These are phyloP conservation scores for Quercus ilex DNA, from an alignment of 306 rosid species.

Conservation along the genomic window DNA sequence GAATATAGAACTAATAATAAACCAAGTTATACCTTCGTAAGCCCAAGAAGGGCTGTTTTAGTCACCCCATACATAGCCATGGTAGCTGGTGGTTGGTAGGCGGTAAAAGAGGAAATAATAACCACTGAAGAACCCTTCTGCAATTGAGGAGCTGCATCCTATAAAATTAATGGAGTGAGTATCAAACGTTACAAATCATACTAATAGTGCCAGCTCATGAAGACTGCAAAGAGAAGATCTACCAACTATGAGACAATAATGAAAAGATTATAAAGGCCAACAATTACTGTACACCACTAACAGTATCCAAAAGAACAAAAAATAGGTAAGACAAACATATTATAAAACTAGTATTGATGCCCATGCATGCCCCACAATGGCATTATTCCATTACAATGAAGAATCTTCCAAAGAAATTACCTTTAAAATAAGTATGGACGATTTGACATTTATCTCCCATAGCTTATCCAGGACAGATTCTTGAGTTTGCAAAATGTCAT, in stretches of 20 bases:
- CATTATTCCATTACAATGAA: not conserved
- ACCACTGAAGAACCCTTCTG: conserved; percentile 76
- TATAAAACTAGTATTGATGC: not conserved
- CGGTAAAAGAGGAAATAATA: conserved; percentile 79
- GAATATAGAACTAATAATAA: conserved; percentile 4
- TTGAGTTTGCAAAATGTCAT: conserved; percentile 54
- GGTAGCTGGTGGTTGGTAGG: conserved; percentile 61
- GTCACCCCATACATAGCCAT: conserved; percentile 99
- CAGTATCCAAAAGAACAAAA: not conserved
- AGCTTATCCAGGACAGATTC: conserved; percentile 84
- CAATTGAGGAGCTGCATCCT: conserved; percentile 84
- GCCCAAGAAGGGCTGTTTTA: conserved; percentile 94
- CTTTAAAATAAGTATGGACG: conserved; percentile 81
- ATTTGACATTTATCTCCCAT: conserved; percentile 97
- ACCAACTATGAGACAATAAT: not conserved
- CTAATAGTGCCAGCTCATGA: not conserved
- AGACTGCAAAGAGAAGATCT: not conserved
- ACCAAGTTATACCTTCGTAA: conserved; percentile 59
- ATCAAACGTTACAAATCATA: not conserved
- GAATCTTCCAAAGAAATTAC: conserved; percentile 32
- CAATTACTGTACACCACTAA: not conserved
- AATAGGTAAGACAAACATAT: not conserved
- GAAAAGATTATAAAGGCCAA: not conserved
- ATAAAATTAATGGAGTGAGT: conserved; percentile 16
- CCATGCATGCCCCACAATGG: not conserved